These are phyloP conservation scores for Lentinus polychrous DNA, from an alignment of 1,284 basidiomycete genomes.

Conservation along the genomic window DNA sequence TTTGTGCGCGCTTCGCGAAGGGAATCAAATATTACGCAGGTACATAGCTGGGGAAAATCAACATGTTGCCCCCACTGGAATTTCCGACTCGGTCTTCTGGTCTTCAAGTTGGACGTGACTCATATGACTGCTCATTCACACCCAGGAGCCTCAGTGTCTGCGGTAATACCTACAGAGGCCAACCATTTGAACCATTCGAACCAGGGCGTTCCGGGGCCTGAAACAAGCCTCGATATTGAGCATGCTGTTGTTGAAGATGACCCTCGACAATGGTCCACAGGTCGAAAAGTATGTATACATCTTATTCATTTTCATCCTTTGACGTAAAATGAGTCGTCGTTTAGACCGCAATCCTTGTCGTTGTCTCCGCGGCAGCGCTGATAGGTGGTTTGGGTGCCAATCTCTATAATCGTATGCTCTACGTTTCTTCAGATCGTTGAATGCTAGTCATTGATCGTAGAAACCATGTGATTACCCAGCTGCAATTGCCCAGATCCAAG, in stretches of 20 bases:
- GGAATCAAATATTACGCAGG: too few species aligned
- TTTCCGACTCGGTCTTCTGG: not conserved
- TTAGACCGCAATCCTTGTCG: constrained; percentile 48
- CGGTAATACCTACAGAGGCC: not conserved
- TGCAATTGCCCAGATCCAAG: constrained; percentile 60
- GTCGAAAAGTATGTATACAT: constrained; percentile 49
- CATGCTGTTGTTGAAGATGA: constrained; percentile 68
- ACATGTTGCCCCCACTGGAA: not conserved
- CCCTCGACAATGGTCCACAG: constrained; percentile 65
- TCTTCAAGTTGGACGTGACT: not conserved
- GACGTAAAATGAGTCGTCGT: not conserved
- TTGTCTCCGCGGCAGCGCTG: constrained; percentile 55
- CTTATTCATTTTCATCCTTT: not conserved
- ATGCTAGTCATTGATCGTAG: not conserved
- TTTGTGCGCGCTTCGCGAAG: too few species aligned
- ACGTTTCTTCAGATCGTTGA: not conserved
- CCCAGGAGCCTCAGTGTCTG: not conserved
- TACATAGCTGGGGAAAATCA: too few species aligned
- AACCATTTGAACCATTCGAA: not conserved
- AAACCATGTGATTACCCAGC: constrained; percentile 30
- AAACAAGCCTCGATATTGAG: constrained; percentile 48
- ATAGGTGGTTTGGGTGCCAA: constrained; percentile 64
- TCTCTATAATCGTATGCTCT: constrained; percentile 58
- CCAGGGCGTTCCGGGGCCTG: too few species aligned
- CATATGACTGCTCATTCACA: not conserved